These are phyloP conservation scores for Orbilia oligospora DNA, from an alignment of 2,329 filamentous ascomycete species.

Conservation along the genomic window DNA sequence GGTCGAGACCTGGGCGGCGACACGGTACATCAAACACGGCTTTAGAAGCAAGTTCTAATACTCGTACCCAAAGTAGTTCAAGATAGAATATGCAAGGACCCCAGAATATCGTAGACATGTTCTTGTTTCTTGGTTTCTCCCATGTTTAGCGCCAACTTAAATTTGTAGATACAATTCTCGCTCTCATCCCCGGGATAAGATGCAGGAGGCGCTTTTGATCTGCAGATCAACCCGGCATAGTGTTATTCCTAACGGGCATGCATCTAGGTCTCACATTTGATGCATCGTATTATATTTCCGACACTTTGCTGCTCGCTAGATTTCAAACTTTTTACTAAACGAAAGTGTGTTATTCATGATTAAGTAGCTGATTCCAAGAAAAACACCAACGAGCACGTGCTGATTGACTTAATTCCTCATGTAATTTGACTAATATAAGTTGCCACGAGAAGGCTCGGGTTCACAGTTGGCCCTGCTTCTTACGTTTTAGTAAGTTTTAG, in stretches of 20 bases:
- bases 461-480: slow-evolving; percentile 2
- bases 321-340: slow-evolving; percentile 16
- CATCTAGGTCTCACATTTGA: slow-evolving; percentile 37
- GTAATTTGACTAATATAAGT: background rate
- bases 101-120: background rate
- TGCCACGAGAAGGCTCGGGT: slow-evolving; percentile 14
- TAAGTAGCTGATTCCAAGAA: slow-evolving; percentile 10
- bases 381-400: background rate
- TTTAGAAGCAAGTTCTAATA: background rate
- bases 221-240: slow-evolving; percentile 23
- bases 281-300: slow-evolving; percentile 28
- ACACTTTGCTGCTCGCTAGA: background rate
- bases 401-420: background rate
- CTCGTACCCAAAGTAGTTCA: background rate
- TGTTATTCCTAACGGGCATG: slow-evolving; percentile 16
- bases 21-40: too few species aligned
- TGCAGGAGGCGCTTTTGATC: background rate
- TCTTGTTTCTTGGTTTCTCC: background rate
- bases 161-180: background rate
- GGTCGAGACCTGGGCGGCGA: too few species aligned
- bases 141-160: slow-evolving; percentile 8
- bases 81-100: background rate
- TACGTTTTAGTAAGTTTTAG: slow-evolving; percentile 13
- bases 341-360: background rate
- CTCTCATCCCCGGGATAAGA: slow-evolving; percentile 28